phyloP scores from a whole-genome alignment of 2,329 filamentous ascomycete genomes.

The Botrytis fragariae region DNA sequence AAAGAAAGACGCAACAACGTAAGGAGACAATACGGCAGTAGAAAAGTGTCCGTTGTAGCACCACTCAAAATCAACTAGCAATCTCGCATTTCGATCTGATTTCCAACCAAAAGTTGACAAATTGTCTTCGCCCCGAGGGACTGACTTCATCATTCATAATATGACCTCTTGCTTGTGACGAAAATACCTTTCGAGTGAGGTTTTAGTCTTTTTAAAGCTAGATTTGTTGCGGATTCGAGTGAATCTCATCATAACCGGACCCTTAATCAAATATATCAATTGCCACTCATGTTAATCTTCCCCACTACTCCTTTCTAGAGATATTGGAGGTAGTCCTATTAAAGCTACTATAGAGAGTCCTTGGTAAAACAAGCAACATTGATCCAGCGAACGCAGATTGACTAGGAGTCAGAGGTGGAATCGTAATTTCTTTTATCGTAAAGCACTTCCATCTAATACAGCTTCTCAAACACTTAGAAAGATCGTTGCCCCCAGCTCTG shows the following conservation, averaged over 20 bases:
- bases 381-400: neutral
- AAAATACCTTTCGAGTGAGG: too few relatives aligned
- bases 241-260: neutral
- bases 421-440: neutral
- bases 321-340: neutral
- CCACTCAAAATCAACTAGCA: neutral
- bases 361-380: rapidly evolving
- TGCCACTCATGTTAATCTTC: neutral
- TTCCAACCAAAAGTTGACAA: neutral
- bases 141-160: neutral
- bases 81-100: neutral
- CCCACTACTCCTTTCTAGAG: neutral
- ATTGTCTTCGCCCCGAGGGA: neutral
- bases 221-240: neutral
- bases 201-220: rapidly evolving
- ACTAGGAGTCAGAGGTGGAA: neutral
- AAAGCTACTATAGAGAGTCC: neutral
- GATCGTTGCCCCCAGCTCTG: rapidly evolving
- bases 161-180: too few relatives aligned
- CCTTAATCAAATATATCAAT: neutral
- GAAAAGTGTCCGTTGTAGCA: neutral
- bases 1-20: rapidly evolving
- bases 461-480: neutral
- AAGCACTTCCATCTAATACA: rapidly evolving
- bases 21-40: neutral